These are phyloP conservation scores for Exophiala oligosperma DNA, from an alignment of 2,329 filamentous ascomycete species.

Conservation along the genomic window DNA sequence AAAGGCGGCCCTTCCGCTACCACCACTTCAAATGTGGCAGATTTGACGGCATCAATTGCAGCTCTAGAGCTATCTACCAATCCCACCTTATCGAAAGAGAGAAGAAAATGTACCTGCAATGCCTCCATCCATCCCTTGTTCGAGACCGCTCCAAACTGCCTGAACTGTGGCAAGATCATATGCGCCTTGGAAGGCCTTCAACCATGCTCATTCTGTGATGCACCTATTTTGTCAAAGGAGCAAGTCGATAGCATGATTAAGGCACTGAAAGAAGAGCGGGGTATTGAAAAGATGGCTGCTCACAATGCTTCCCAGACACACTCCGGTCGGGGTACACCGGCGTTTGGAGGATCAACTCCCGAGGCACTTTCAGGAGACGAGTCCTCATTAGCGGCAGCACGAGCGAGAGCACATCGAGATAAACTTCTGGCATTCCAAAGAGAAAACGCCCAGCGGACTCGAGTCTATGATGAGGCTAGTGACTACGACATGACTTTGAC, in stretches of 20 bases:
- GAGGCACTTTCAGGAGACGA: slow-evolving; percentile 32
- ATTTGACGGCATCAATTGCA: slow-evolving; percentile 76
- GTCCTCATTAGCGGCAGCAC: slow-evolving; percentile 33
- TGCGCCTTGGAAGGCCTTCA: slow-evolving; percentile 93
- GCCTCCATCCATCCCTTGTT: slow-evolving; percentile 85
- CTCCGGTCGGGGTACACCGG: slow-evolving; percentile 34
- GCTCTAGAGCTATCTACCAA: slow-evolving; percentile 91
- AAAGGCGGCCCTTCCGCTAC: slow-evolving; percentile 42
- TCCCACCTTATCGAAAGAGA: slow-evolving; percentile 64
- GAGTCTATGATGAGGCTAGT: slow-evolving; percentile 81
- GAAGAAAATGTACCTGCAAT: slow-evolving; percentile 79
- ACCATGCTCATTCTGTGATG: slow-evolving; percentile 87
- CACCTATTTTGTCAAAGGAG: slow-evolving; percentile 66
- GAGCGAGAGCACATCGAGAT: slow-evolving; percentile 69
- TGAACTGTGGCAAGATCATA: slow-evolving; percentile 90
- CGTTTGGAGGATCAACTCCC: slow-evolving; percentile 34
- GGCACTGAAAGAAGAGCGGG: slow-evolving; percentile 80
- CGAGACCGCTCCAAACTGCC: slow-evolving; percentile 87
- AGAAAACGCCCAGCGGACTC: slow-evolving; percentile 80
- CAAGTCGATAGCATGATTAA: slow-evolving; percentile 85
- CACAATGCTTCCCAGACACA: slow-evolving; percentile 68
- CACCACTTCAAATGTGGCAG: slow-evolving; percentile 50
- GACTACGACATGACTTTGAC: slow-evolving; percentile 64
- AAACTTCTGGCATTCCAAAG: slow-evolving; percentile 79
- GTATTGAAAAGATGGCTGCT: slow-evolving; percentile 78